Conservation (phyloP, 306 rosid species). For the Fragaria nilgerrensis region DNA sequence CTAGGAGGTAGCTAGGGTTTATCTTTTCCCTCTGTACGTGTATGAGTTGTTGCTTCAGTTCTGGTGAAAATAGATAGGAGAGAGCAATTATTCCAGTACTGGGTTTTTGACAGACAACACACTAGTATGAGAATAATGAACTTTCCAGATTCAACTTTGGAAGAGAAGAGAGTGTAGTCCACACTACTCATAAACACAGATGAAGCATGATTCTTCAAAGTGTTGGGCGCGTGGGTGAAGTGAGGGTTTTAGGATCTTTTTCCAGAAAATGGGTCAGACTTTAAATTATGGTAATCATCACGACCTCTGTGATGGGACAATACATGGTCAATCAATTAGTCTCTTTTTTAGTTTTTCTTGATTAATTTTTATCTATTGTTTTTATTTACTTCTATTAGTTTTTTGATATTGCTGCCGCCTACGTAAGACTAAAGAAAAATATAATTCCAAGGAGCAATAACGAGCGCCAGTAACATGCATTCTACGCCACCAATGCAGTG, state of each 20-base stretch:
- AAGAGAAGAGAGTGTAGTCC: conserved; percentile 9
- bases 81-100: conserved; percentile 35
- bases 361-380: background rate
- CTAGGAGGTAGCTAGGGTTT: conserved; percentile 5
- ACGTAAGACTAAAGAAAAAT: conserved; percentile 29
- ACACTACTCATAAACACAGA: background rate
- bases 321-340: conserved; percentile 40
- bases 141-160: conserved; percentile 8
- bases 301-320: conserved; percentile 51
- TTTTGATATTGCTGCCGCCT: conserved; percentile 23
- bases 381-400: background rate
- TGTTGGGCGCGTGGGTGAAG: conserved; percentile 11
- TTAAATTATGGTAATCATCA: conserved; percentile 25
- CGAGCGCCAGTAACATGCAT: background rate
- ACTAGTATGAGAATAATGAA: conserved; percentile 6
- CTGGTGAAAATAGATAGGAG: conserved; percentile 4
- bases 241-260: conserved; percentile 11
- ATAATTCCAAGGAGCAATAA: background rate
- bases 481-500: background rate
- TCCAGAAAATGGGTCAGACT: conserved; percentile 9
- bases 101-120: conserved; percentile 27
- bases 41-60: conserved; percentile 24
- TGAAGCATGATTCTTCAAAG: background rate
- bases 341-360: background rate
- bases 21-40: background rate